phyloP scores from a whole-genome alignment of 2,329 filamentous ascomycete species.

The Fusarium agapanthi region DNA sequence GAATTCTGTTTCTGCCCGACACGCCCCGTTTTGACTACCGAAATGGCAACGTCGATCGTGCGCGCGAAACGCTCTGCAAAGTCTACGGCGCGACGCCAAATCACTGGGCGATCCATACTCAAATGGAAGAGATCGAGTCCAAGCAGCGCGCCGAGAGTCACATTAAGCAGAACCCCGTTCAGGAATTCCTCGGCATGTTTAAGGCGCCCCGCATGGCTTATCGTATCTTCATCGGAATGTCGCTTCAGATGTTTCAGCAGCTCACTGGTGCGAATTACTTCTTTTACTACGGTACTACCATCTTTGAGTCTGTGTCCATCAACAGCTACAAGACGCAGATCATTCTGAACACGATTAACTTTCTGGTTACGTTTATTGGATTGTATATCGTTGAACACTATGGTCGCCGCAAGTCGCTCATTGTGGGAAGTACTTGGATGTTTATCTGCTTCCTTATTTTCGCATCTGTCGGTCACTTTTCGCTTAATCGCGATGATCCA shows the following conservation, averaged over 20 bases:
- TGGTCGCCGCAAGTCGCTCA: slow-evolving; percentile 70
- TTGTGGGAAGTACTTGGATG: slow-evolving; percentile 70
- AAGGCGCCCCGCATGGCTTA: slow-evolving; percentile 71
- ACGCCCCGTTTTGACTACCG: slow-evolving; percentile 62
- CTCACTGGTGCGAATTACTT: slow-evolving; percentile 74
- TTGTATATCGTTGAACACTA: slow-evolving; percentile 76
- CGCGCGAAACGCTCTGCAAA: slow-evolving; percentile 56
- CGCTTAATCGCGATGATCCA: slow-evolving; percentile 50
- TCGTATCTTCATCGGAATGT: slow-evolving; percentile 67
- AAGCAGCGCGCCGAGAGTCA: slow-evolving; percentile 60
- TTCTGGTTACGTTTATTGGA: slow-evolving; percentile 71
- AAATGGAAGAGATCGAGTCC: slow-evolving; percentile 62
- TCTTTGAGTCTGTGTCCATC: slow-evolving; percentile 56
- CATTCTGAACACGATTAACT: slow-evolving; percentile 73
- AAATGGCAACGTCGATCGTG: slow-evolving; percentile 56
- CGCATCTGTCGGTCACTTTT: slow-evolving; percentile 61
- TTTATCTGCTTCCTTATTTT: slow-evolving; percentile 68
- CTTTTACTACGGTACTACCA: slow-evolving; percentile 70
- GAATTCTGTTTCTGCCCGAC: slow-evolving; percentile 61
- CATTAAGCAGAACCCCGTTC: slow-evolving; percentile 51
- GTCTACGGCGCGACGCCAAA: slow-evolving; percentile 57
- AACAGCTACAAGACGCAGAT: slow-evolving; percentile 74
- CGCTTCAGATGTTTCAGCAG: slow-evolving; percentile 73
- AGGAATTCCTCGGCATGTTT: slow-evolving; percentile 67
- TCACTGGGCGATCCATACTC: slow-evolving; percentile 56